Base-by-base conservation (phyloP, 352 stramenopile genomes). In the Hyphochytrium catenoides region DNA sequence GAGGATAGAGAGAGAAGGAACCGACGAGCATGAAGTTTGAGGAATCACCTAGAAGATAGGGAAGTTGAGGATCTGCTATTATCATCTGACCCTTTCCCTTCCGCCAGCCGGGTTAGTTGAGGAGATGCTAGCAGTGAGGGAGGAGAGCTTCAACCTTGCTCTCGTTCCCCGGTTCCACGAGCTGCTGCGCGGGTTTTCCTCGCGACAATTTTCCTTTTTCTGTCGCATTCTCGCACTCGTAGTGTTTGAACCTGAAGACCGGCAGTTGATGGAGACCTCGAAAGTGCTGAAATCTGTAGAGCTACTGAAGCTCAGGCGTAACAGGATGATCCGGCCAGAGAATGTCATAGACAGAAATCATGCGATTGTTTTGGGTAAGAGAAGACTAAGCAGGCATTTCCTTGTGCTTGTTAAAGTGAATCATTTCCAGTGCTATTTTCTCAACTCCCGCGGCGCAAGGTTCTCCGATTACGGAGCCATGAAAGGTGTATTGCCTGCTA, bases 221-320 rank as follows among this genome's bases (percentile, higher is more conserved):
- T 95, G 81, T 34, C 73, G 84, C n/a, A 78, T 95, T 20, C 57
- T 96, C 16, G 83, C 78, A 2, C 57, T 95, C 4, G 60, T 95
- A 4, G 61, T 95, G 15, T 95, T 95, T 55, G 81, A 95, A 44
- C 79, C 79, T 1, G 84, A 95, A 48, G 84, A 94, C 44, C 67
- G 84, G 12, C 65, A 85, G 22, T 52, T 93, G 1, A 53, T 94
- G 16, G 81, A 93, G 39, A 86, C 60, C 36, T 74, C 77, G 12
- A 77, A 87, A 32, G 68, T 91, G 18, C 74, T 95, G 48, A 91
- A 91, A 51, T 94, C 79, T 20, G 56, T 91, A 36, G 76, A 89
- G 48, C 50, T 94, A 26, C 51, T 95, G 18, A 67, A 83, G 41
- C 44, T 93, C 14, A 65, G 81, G 2, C 56, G 59, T 16, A 76